Conservation (phyloP, 2,329 filamentous ascomycete species). For the Aspergillus ustus region DNA sequence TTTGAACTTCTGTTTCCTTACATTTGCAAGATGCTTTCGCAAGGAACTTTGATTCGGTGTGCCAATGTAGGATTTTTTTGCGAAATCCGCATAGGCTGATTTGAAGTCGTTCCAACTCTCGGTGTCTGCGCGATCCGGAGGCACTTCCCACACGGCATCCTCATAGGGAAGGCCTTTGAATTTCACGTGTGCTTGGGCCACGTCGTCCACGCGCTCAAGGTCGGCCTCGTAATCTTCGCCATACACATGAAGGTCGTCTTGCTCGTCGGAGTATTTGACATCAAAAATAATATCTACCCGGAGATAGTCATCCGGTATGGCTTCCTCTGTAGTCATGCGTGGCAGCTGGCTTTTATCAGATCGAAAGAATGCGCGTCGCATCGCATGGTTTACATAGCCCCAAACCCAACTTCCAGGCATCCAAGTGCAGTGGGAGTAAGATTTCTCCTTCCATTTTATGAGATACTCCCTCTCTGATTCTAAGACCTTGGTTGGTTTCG, state of each 20-base stretch:
- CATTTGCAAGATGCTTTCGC: conserved; percentile 69
- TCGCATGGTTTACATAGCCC: conserved; percentile 66
- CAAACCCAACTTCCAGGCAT: conserved; percentile 88
- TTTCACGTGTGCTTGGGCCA: conserved; percentile 80
- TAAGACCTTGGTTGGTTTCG: conserved; percentile 24
- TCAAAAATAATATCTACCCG: conserved; percentile 88
- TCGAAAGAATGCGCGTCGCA: conserved; percentile 77
- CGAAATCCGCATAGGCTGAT: conserved; percentile 82
- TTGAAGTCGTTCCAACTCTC: conserved; percentile 79
- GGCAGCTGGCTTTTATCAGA: conserved; percentile 66
- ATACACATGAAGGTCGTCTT: conserved; percentile 35
- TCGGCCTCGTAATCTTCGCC: conserved; percentile 70
- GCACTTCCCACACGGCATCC: conserved; percentile 86
- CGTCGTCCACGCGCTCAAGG: conserved; percentile 70
- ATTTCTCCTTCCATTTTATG: conserved; percentile 81
- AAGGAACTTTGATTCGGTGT: conserved; percentile 60
- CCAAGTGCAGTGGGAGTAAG: conserved; percentile 84
- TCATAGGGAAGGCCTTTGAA: conserved; percentile 92
- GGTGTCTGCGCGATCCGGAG: conserved; percentile 65
- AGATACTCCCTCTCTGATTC: conserved; percentile 91
- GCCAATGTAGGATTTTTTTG: conserved; percentile 76
- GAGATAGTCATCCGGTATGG: conserved; percentile 84
- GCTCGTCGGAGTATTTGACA: conserved; percentile 68
- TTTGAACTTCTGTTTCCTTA: conserved; percentile 70
- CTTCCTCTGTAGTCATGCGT: conserved; percentile 73